Conservation (phyloP, 2,329 filamentous ascomycete genomes). For the Claviceps quebecensis region DNA sequence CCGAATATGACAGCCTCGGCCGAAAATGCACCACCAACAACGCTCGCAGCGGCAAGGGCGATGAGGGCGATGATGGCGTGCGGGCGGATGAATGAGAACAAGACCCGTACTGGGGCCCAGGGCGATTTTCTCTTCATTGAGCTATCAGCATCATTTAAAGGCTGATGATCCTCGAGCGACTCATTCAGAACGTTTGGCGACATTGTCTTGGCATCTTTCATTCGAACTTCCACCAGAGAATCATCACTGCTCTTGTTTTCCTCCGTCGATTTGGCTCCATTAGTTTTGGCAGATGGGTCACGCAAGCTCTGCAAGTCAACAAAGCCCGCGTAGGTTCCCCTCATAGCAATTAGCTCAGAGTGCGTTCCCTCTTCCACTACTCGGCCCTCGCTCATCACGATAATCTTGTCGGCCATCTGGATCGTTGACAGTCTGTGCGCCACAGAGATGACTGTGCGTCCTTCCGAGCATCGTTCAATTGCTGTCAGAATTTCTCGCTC, state of each 20-base stretch:
- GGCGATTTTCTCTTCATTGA: neutral
- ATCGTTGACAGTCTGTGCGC: slow-evolving; percentile 5
- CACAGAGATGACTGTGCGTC: slow-evolving; percentile 1
- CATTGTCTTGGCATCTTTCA: neutral
- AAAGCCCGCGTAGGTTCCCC: slow-evolving; percentile 35
- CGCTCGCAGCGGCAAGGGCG: slow-evolving; percentile 8
- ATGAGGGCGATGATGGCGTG: slow-evolving; percentile 4
- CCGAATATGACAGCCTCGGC: slow-evolving; percentile 39
- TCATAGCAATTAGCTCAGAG: slow-evolving; percentile 12
- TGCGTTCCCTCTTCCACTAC: slow-evolving; percentile 1
- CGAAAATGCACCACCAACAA: slow-evolving; percentile 41
- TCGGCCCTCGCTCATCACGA: slow-evolving; percentile 29
- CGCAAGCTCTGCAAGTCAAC: slow-evolving; percentile 18
- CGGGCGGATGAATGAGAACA: slow-evolving; percentile 4
- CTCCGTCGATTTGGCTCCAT: neutral
- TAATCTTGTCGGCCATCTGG: slow-evolving; percentile 13
- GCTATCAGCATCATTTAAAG: neutral
- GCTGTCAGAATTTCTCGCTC: slow-evolving; percentile 3
- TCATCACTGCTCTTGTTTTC: neutral
- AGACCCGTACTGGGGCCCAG: neutral
- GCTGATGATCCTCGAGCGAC: neutral
- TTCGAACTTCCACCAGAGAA: neutral
- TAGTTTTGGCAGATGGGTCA: slow-evolving; percentile 4
- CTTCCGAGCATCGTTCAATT: neutral
- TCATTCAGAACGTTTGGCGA: neutral